Conservation (phyloP, 768 basidiomycete species). For the Holtermanniella nyarrowii region DNA sequence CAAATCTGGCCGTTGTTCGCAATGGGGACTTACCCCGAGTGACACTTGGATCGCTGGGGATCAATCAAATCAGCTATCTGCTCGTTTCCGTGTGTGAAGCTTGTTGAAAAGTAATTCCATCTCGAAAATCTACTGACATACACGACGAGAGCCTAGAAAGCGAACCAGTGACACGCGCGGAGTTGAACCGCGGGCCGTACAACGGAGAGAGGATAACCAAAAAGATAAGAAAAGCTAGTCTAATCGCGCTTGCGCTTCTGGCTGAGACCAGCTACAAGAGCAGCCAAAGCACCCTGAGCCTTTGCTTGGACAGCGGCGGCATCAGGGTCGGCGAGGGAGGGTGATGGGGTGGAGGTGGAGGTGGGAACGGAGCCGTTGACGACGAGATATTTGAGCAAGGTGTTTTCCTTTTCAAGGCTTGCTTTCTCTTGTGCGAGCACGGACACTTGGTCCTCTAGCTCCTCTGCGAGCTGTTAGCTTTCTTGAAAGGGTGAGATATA, state of each 20-base stretch:
- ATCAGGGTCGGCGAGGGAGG: not conserved
- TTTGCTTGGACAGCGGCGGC: not conserved
- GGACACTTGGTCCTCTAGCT: slow-evolving; percentile 29
- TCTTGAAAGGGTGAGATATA: not conserved
- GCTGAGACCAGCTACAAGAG: slow-evolving; percentile 8
- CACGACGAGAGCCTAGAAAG: no score
- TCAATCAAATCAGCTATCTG: no score
- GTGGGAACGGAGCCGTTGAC: slow-evolving; percentile 6
- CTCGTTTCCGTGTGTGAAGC: no score
- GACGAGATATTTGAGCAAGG: slow-evolving; percentile 27
- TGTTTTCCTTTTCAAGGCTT: slow-evolving; percentile 31
- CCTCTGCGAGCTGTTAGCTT: slow-evolving; percentile 12
- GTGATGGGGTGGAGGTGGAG: not conserved
- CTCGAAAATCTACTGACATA: no score
- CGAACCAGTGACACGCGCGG: no score
- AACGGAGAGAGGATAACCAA: no score
- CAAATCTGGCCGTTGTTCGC: no score
- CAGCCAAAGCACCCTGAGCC: not conserved
- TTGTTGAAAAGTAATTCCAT: no score
- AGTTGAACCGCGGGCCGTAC: no score
- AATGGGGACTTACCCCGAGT: no score
- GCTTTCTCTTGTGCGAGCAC: slow-evolving; percentile 23
- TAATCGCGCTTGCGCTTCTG: slow-evolving; percentile 12
- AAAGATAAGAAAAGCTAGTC: no score
- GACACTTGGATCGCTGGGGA: no score